Evolutionary conservation across 2,329 filamentous ascomycete genomes (phyloP), one percentile per base, ranked within the genome.

Genomic region (Phyllosticta citriasiana): DNA sequence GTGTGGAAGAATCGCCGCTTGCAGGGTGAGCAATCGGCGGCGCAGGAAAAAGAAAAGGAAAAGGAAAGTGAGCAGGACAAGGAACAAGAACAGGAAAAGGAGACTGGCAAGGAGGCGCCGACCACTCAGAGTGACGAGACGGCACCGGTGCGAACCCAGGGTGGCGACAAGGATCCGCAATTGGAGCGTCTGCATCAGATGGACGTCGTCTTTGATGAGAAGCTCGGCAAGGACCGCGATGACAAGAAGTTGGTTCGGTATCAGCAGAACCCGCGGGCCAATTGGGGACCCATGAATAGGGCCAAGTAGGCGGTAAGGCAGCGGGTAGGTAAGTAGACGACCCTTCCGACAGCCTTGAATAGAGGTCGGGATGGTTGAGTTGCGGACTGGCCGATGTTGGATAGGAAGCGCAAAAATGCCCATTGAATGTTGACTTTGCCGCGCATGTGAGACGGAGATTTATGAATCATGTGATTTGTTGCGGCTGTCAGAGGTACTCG

Each of bases 191-290:
- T 60, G 27, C 35, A 72, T 63, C 74, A 80, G 53, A 73, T 86
- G 65, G 78, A 84, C 51, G 82, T 91, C 62, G 83, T 87, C 0
- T 97, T 99, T 71, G 87, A 97, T 71, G 89, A 94, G 66, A 72
- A 79, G 60, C 79, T 97, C 12, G 93, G 92, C 0, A 86, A 80
- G 66, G 86, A 90, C 63, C 82, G 83, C 59, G 81, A 78, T 56
- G 70, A 68, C 59, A 87, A 84, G 71, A 88, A 86, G 65, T 80
- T 95, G 54, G 85, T 95, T 59, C 81, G 93, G 64, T 99, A 97
- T 74, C 94, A 96, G 77, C 77, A 87, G 63, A 97, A 97, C 71
- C 94, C 94, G 54, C 80, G 88, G 63, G 87, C 91, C 69, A 94
- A 97, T 72, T 99, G 94, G 94, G 94, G 94, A 0, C 94, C 94